These are phyloP conservation scores for Chimonanthus salicifolius DNA, from an alignment of 164 flowering plant genomes.

Conservation along the genomic window DNA sequence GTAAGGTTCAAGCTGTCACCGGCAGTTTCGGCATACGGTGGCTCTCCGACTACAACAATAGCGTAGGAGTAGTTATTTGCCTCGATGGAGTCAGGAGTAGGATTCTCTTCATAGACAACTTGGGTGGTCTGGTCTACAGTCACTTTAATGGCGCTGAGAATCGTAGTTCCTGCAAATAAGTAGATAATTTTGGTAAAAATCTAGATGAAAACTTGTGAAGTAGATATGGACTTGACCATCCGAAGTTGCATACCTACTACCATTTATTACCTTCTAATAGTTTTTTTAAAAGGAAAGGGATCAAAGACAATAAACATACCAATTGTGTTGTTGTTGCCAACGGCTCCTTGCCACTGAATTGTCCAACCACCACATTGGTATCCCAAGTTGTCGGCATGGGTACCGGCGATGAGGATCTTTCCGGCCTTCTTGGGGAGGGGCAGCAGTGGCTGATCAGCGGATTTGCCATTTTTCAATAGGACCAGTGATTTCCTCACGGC, in stretches of 20 bases:
- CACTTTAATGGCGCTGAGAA: conserved; percentile 21
- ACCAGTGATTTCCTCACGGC: conserved; percentile 27
- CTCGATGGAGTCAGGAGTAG: conserved; percentile 19
- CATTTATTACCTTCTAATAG: no score
- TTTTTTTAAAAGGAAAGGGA: no score
- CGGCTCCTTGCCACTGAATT: conserved; percentile 24
- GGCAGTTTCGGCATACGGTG: conserved; percentile 25
- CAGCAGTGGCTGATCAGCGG: conserved; percentile 17
- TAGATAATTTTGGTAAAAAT: no score
- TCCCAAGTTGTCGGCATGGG: conserved; percentile 31
- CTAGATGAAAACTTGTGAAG: no score
- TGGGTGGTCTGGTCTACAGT: conserved; percentile 25
- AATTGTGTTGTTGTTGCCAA: conserved; percentile 21
- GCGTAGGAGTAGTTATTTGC: conserved; percentile 25
- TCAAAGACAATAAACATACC: conserved; percentile 8
- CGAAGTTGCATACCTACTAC: no score
- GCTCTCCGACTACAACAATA: conserved; percentile 40
- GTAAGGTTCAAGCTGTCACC: conserved; percentile 33
- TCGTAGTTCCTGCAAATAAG: conserved; percentile 37
- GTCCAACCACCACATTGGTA: conserved; percentile 40
- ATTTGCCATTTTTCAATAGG: conserved; percentile 16
- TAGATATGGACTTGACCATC: no score
- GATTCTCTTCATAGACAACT: conserved; percentile 24
- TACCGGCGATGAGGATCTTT: conserved; percentile 32
- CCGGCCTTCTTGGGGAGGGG: conserved; percentile 31